Conservation (phyloP, 1,139 yeast genomes). For the Diutina neorugosa region DNA sequence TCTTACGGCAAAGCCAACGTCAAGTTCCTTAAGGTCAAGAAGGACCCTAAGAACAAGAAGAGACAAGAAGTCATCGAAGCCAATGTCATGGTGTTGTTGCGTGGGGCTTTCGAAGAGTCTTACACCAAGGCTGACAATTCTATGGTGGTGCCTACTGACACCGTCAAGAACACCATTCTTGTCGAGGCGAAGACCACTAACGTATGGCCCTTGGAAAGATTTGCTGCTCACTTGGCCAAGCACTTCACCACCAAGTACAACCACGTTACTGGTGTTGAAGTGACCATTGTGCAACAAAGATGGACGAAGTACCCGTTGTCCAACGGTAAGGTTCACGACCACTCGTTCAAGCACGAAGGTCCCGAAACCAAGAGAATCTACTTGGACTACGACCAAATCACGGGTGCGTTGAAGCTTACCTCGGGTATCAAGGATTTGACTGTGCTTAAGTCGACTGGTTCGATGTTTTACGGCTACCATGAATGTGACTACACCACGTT, state of each 20-base stretch:
- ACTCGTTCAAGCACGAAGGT: slow-evolving; percentile 77
- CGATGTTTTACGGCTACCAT: slow-evolving; percentile 83
- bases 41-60: slow-evolving; percentile 55
- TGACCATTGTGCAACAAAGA: slow-evolving; percentile 54
- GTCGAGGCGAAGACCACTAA: slow-evolving; percentile 72
- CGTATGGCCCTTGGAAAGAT: slow-evolving; percentile 83
- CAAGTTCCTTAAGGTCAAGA: slow-evolving; percentile 77
- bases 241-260: slow-evolving; percentile 68
- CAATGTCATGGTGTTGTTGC: slow-evolving; percentile 60
- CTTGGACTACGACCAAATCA: slow-evolving; percentile 37
- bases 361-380: slow-evolving; percentile 59
- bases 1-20: slow-evolving; percentile 87
- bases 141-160: slow-evolving; percentile 87
- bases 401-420: slow-evolving; percentile 39
- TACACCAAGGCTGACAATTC: slow-evolving; percentile 83
- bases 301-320: slow-evolving; percentile 30
- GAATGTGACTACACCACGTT: slow-evolving; percentile 82
- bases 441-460: slow-evolving; percentile 83
- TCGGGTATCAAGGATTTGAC: slow-evolving; percentile 76
- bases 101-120: slow-evolving; percentile 66
- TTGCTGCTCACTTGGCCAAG: slow-evolving; percentile 73
- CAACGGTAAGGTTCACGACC: slow-evolving; percentile 63
- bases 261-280: slow-evolving; percentile 63
- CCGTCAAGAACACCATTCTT: slow-evolving; percentile 80
- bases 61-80: slow-evolving; percentile 79